Percentiles rank a stretch among this genome's conserved stretches.
phyloP scores from a whole-genome alignment of 169 alveolate species.

The Cryptosporidium sp. region DNA sequence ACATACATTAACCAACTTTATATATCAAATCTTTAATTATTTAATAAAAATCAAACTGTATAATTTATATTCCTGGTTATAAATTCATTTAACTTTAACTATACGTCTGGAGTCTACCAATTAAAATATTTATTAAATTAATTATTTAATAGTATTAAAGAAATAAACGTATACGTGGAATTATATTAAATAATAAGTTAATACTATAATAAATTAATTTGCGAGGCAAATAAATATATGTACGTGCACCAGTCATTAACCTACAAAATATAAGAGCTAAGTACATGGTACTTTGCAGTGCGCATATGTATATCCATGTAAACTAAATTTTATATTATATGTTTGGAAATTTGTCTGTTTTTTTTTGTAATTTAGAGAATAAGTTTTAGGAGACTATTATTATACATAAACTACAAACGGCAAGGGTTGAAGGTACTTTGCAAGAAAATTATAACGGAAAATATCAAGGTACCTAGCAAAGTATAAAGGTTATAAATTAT shows the following conservation, averaged over 20 bases:
- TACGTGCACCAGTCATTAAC: slow-evolving; percentile 71
- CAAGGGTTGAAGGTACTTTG: not conserved
- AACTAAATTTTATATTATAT: slow-evolving; percentile 31
- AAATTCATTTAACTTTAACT: slow-evolving; percentile 8
- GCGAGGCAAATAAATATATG: slow-evolving; percentile 74
- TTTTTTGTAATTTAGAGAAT: slow-evolving; percentile 27
- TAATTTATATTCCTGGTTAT: not conserved
- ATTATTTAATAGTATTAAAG: slow-evolving; percentile 1
- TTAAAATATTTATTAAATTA: not conserved
- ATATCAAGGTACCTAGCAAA: slow-evolving; percentile 10
- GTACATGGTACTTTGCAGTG: slow-evolving; percentile 77
- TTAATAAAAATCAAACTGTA: not conserved
- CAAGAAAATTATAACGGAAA: not conserved
- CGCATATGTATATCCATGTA: slow-evolving; percentile 77
- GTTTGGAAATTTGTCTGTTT: slow-evolving; percentile 41
- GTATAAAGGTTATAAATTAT: not conserved
- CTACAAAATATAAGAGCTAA: slow-evolving; percentile 71
- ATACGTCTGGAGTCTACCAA: slow-evolving; percentile 44
- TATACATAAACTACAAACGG: not conserved
- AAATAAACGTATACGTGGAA: slow-evolving; percentile 45
- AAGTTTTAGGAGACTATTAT: slow-evolving; percentile 7
- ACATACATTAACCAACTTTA: too few relatives aligned
- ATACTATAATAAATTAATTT: slow-evolving; percentile 6
- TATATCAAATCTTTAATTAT: not conserved
- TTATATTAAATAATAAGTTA: slow-evolving; percentile 14